Percentiles rank a stretch among this genome's conserved stretches.
Conservation (phyloP, 805 yeast species). For the Saccharomycopsis malanga region DNA sequence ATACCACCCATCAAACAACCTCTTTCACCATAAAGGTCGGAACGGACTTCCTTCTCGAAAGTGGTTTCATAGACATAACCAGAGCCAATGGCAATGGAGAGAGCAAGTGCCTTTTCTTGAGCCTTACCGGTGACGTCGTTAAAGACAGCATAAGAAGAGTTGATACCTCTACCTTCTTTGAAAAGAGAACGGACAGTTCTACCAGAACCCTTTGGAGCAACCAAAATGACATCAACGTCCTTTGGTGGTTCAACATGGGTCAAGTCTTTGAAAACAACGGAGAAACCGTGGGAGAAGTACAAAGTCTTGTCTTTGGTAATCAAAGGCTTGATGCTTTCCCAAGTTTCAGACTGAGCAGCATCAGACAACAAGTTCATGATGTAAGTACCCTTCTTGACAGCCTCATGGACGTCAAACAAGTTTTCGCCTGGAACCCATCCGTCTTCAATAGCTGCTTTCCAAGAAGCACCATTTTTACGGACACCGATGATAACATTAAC, state of each 20-base stretch:
- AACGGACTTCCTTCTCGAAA: conserved; percentile 97
- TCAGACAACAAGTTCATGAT: conserved; percentile 97
- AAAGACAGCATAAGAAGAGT: conserved; percentile 99
- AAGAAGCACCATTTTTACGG: conserved; percentile 96
- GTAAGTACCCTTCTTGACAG: conserved; percentile 84
- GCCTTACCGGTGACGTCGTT: conserved; percentile 99
- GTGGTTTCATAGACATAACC: conserved; percentile 99
- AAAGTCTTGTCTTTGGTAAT: conserved; percentile 95
- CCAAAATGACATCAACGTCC: conserved; percentile 93
- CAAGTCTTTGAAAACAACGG: conserved; percentile 97
- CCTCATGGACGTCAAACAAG: conserved; percentile 92
- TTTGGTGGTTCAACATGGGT: conserved; percentile 94
- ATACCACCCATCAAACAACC: conserved; percentile 99
- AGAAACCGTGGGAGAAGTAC: conserved; percentile 99
- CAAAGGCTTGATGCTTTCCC: conserved; percentile 81
- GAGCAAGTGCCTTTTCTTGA: conserved; percentile 96
- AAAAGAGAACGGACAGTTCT: conserved; percentile 98
- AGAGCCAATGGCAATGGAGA: conserved; percentile 98
- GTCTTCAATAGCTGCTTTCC: conserved; percentile 99
- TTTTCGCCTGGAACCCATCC: conserved; percentile 99
- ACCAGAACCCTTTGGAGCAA: conserved; percentile 99
- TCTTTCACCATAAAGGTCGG: conserved; percentile 99
- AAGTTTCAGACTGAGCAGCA: conserved; percentile 99
- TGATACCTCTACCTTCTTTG: conserved; percentile 99
- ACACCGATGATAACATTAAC: conserved; percentile 97